Evolutionary conservation across 495 filamentous ascomycete genomes (phyloP).

Genomic region (Apiosordaria backusii): DNA sequence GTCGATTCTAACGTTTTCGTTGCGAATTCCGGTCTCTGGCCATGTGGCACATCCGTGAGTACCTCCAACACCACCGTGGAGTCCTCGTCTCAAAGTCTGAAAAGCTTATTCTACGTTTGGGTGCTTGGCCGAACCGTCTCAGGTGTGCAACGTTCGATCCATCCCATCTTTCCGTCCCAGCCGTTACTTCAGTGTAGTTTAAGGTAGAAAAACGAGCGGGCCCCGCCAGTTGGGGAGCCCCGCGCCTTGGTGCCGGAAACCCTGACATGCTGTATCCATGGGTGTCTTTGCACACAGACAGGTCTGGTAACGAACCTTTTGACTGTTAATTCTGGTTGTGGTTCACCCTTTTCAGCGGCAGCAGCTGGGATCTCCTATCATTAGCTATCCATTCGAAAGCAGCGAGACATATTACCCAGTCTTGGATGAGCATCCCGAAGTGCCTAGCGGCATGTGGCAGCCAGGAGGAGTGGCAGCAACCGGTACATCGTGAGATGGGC

Average conservation of each 20-base stretch:
- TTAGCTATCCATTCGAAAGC: not conserved
- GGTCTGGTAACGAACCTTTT: constrained; percentile 1
- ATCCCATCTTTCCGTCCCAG: not conserved
- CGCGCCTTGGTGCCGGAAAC: constrained; percentile 14
- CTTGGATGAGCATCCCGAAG: not conserved
- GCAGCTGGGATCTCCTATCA: not conserved
- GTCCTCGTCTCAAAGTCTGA: not conserved
- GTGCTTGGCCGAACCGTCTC: no score
- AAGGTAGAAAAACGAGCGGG: not conserved
- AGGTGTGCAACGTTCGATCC: not conserved
- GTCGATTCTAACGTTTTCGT: not conserved
- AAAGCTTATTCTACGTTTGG: no score
- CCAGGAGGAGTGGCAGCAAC: not conserved
- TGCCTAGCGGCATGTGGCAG: constrained; percentile 6
- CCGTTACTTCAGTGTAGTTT: not conserved
- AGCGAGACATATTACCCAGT: not conserved
- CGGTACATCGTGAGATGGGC: not conserved
- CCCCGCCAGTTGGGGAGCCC: constrained; percentile 13
- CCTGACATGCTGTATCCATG: not conserved
- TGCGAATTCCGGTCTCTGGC: not conserved
- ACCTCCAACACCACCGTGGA: not conserved
- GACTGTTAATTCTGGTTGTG: not conserved
- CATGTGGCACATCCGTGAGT: not conserved
- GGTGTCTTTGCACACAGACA: not conserved
- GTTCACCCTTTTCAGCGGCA: not conserved